phyloP scores from a whole-genome alignment of 23 red algal species.

The Agarophyton chilense region DNA sequence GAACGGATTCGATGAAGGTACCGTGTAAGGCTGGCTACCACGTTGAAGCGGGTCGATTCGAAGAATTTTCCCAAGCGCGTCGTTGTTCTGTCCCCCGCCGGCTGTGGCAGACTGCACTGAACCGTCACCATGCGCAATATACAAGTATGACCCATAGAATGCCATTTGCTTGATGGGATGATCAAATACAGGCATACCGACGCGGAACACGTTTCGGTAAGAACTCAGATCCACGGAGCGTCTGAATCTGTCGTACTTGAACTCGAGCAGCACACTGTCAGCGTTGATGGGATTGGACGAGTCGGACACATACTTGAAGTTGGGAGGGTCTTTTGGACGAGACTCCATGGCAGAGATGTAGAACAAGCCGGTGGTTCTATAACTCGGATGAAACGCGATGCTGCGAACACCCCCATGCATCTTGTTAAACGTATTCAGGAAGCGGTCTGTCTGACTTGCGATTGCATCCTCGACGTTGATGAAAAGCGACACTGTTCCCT shows the following conservation, averaged over 20 bases:
- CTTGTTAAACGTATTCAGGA: slow-evolving; percentile 8
- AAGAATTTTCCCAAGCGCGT: slow-evolving; percentile 49
- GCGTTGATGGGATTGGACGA: slow-evolving; percentile 21
- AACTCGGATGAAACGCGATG: slow-evolving; percentile 54
- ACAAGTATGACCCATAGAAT: slow-evolving; percentile 25
- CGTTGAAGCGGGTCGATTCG: slow-evolving; percentile 41
- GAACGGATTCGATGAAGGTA: slow-evolving; percentile 34
- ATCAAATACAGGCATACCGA: slow-evolving; percentile 54
- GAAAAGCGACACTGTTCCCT: slow-evolving; percentile 33
- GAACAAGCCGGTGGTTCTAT: slow-evolving; percentile 4
- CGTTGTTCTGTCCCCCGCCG: slow-evolving; percentile 52
- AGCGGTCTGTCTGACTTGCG: background rate
- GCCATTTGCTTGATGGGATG: slow-evolving; percentile 64
- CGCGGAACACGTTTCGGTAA: slow-evolving; percentile 33
- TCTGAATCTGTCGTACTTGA: background rate
- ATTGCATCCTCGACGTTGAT: slow-evolving; percentile 19
- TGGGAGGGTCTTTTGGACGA: background rate
- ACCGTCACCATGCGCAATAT: slow-evolving; percentile 48
- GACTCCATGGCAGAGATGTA: slow-evolving; percentile 49
- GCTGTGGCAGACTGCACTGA: slow-evolving; percentile 56
- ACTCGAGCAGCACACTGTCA: slow-evolving; percentile 45
- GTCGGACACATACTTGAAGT: slow-evolving; percentile 45
- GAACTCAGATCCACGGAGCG: background rate
- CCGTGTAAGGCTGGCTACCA: background rate
- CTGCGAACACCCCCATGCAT: slow-evolving; percentile 50